These are phyloP conservation scores for Citrus medica DNA, from an alignment of 345 rosid species.

Conservation along the genomic window DNA sequence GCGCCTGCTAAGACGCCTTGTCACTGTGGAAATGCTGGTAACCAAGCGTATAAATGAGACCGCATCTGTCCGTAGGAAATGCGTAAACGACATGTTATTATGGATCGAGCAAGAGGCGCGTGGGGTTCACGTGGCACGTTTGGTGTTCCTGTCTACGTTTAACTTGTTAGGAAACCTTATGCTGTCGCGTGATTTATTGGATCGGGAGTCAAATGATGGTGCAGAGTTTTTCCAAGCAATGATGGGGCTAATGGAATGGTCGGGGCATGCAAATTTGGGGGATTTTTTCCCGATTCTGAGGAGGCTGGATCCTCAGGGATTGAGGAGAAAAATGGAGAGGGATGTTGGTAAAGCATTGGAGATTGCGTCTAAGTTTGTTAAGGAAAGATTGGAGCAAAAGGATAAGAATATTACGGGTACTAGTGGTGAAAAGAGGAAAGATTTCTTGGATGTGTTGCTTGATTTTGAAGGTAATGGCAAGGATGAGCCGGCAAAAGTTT, in stretches of 20 bases:
- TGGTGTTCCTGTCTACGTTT: conserved; percentile 39
- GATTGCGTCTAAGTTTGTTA: conserved; percentile 40
- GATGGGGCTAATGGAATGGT: conserved; percentile 32
- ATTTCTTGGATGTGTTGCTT: conserved; percentile 54
- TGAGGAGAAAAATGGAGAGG: conserved; percentile 41
- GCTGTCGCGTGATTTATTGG: conserved; percentile 51
- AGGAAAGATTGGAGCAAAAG: conserved; percentile 27
- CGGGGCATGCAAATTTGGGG: conserved; percentile 34
- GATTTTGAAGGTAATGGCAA: conserved; percentile 44
- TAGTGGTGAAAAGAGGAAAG: conserved; percentile 17
- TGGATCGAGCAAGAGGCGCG: conserved; percentile 48
- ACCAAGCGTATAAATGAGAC: conserved; percentile 41
- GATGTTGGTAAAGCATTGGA: conserved; percentile 48
- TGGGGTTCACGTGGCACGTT: conserved; percentile 34
- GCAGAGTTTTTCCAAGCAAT: conserved; percentile 29
- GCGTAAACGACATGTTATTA: conserved; percentile 36
- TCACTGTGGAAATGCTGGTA: conserved; percentile 49
- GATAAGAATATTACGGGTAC: no score
- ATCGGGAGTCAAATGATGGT: conserved; percentile 33
- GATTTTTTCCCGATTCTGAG: conserved; percentile 45
- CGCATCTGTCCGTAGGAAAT: conserved; percentile 31
- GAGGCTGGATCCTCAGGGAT: conserved; percentile 53
- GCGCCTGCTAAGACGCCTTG: conserved; percentile 42
- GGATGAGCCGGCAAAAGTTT: conserved; percentile 39
- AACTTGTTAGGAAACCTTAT: conserved; percentile 53